Base-by-base conservation (phyloP, 2,329 filamentous ascomycete genomes). In the Aspergillus alliaceus region DNA sequence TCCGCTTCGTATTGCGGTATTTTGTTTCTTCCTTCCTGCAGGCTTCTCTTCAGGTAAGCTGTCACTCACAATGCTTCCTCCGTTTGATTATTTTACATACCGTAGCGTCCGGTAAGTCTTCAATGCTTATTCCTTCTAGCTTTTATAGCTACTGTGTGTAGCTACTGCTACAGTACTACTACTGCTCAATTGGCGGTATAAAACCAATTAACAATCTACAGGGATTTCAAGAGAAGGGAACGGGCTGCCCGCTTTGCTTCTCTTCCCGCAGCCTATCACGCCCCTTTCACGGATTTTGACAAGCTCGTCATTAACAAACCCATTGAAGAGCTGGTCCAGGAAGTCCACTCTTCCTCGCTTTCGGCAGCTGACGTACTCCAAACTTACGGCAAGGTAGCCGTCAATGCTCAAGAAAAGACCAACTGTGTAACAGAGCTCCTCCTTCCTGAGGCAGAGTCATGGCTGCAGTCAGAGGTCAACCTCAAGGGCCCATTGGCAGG, bases 371-470 rank as follows among this genome's bases (percentile, higher is more conserved):
- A 91, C 59, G 84, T 97, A 47, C 85, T 97, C n/a, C 86, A 82
- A 58, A 86, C 91, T 11, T 98, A 97, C 72, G 90, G 90, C 67
- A 96, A 96, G 74, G 87, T 93, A 20, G 90, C 93, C 0, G 72
- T 96, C 52, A 88, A 87, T 68, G 93, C 91, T 1, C 93, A 97
- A 34, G 83, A 88, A 60, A 89, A 89, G 75, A 96, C 92, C 2
- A 97, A 97, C 73, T 96, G 91, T 69, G 77, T 96, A 12, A 97
- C 93, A 0, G 93, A 97, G 75, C 80, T 97, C 55, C 84, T 97
- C 78, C 83, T 97, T 35, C 81, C 85, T 0, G 87, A 88, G 54
- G 91, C 91, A 0, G 90, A 96, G 74, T 75, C 79, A 53, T 96
- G 91, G 91, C 72, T 80, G 14, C 75, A 81, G 27, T 80, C 78